A percentile compares a stretch with the other conserved stretches of the same genome.
Conservation (phyloP, 1,284 basidiomycete species). For the Hymenochaete sp. region DNA sequence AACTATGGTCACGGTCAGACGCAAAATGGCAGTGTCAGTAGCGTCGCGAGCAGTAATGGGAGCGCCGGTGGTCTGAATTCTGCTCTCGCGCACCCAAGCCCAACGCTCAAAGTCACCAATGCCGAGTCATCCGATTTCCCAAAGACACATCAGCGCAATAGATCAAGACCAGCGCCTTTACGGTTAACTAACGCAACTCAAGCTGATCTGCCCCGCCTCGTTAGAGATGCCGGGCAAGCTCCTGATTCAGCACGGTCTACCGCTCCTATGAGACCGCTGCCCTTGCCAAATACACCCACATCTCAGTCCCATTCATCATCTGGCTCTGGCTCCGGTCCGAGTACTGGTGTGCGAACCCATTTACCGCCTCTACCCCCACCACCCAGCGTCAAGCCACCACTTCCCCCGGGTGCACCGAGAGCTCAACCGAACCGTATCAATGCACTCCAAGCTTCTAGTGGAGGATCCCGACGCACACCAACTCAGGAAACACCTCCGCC, state of each 20-base stretch:
- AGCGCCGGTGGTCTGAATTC: conserved; percentile 9
- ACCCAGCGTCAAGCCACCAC: conserved; percentile 54
- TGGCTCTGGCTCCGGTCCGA: conserved; percentile 11
- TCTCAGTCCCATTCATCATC: conserved; percentile 26
- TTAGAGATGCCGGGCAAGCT: conserved; percentile 42
- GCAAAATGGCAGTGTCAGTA: conserved; percentile 5
- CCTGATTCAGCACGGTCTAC: conserved; percentile 43
- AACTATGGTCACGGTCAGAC: conserved; percentile 2
- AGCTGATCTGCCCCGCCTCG: conserved; percentile 54
- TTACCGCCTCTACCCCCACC: conserved; percentile 61
- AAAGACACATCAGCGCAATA: conserved; percentile 32
- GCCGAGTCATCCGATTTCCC: conserved; percentile 16
- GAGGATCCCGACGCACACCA: conserved; percentile 52
- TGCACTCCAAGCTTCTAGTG: conserved; percentile 24
- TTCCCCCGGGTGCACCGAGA: conserved; percentile 33
- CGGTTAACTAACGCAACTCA: conserved; percentile 44
- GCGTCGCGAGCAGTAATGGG: conserved; percentile 21
- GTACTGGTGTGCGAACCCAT: conserved; percentile 35
- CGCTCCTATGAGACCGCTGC: conserved; percentile 36
- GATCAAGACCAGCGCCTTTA: conserved; percentile 56
- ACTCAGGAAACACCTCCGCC: conserved; percentile 35
- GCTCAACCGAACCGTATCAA: conserved; percentile 20
- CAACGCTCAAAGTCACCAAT: conserved; percentile 19
- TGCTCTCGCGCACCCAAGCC: conserved; percentile 12
- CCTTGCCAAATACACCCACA: conserved; percentile 23